A percentile compares a stretch with the other conserved stretches of the same genome.
These are phyloP conservation scores for Nepenthes gracilis DNA, from an alignment of 148 eudicot species.

Conservation along the genomic window DNA sequence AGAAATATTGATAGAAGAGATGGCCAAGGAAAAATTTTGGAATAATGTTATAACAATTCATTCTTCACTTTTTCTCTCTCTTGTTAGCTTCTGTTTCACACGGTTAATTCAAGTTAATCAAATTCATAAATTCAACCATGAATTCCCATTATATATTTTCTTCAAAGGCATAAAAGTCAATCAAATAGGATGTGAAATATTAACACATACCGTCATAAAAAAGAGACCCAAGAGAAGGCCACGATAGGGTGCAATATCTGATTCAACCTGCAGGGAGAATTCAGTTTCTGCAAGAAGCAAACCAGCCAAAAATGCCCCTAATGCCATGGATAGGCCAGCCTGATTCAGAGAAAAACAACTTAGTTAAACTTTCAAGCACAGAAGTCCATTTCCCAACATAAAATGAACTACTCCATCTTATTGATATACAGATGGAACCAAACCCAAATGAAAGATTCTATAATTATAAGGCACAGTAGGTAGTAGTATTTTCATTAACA, in stretches of 20 bases:
- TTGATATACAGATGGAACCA: not conserved
- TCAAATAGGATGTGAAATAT: not conserved
- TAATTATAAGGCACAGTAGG: not conserved
- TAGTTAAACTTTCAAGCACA: not conserved
- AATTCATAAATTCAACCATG: too few relatives aligned
- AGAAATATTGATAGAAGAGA: too few relatives aligned
- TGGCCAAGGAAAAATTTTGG: too few relatives aligned
- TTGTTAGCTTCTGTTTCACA: too few relatives aligned
- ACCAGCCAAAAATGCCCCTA: conserved; percentile 99
- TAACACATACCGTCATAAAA: conserved; percentile 78
- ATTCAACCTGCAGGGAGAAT: conserved; percentile 95
- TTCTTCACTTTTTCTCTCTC: too few relatives aligned
- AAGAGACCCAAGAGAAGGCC: conserved; percentile 97
- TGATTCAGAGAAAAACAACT: conserved; percentile 19
- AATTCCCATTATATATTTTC: too few relatives aligned
- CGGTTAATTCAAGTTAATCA: too few relatives aligned
- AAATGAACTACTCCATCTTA: not conserved
- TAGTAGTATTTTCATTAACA: conserved; percentile 7
- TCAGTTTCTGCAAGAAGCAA: conserved; percentile 97
- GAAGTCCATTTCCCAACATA: not conserved
- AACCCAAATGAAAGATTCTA: not conserved
- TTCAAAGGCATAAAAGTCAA: not conserved
- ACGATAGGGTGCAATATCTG: conserved; percentile 99
- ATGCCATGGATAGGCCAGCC: conserved; percentile 99
- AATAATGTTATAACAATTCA: too few relatives aligned